Evolutionary conservation across 148 eudicot species (phyloP).

Genomic region (Linanthus parryae): DNA sequence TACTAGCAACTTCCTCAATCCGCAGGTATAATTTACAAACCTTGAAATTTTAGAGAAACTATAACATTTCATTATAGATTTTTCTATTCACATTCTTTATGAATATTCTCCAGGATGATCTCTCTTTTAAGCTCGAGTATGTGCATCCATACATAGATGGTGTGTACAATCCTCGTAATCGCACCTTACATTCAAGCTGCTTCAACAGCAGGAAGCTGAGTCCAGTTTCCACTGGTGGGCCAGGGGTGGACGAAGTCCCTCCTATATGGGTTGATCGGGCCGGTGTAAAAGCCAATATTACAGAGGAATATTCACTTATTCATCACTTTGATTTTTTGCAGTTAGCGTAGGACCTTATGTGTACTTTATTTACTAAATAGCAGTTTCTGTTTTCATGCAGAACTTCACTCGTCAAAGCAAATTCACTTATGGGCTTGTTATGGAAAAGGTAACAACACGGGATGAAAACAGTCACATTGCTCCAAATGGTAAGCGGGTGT

Average conservation of each 20-base stretch:
- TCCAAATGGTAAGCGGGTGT: conserved; percentile 69
- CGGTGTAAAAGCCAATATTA: conserved; percentile 73
- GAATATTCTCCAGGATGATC: conserved; percentile 65
- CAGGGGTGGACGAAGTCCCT: conserved; percentile 90
- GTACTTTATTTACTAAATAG: neutral
- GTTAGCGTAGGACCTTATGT: neutral
- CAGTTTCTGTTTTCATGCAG: conserved; percentile 27
- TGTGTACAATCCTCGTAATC: conserved; percentile 59
- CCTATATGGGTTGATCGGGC: conserved; percentile 95
- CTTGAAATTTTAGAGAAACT: too few species aligned
- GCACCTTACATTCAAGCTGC: conserved; percentile 63
- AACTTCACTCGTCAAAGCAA: conserved; percentile 84
- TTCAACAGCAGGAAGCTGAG: conserved; percentile 89
- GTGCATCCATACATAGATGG: conserved; percentile 91
- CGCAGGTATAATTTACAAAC: conserved; percentile 51
- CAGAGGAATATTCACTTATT: conserved; percentile 60
- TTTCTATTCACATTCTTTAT: neutral
- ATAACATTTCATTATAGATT: neutral
- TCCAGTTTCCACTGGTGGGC: conserved; percentile 91
- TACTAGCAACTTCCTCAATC: conserved; percentile 85
- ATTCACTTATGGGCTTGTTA: conserved; percentile 83
- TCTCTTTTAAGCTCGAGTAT: conserved; percentile 85
- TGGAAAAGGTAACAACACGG: conserved; percentile 83
- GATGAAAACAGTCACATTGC: conserved; percentile 79
- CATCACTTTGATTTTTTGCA: conserved; percentile 2